Conservation (phyloP, 2,329 filamentous ascomycete genomes). For the Venturia asperata region DNA sequence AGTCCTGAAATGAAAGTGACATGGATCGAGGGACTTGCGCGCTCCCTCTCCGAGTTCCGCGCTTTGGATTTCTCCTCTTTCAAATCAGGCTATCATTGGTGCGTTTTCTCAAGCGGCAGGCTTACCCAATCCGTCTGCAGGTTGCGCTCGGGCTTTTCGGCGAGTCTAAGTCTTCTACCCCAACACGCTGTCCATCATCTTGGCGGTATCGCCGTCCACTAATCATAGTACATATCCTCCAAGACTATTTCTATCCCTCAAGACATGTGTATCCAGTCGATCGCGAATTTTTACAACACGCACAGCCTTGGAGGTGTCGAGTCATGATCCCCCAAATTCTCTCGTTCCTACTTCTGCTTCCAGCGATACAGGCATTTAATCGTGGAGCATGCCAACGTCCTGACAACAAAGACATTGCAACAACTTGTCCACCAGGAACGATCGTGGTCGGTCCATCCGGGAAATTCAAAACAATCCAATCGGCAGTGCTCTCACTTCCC, state of each 20-base stretch:
- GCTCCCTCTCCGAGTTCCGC: neutral
- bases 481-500: constrained; percentile 42
- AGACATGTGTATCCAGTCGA: too few species aligned
- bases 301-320: too few species aligned
- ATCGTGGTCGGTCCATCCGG: constrained; percentile 27
- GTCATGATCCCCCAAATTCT: neutral
- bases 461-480: constrained; percentile 34
- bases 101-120: neutral
- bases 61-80: neutral
- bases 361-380: neutral
- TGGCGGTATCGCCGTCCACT: neutral
- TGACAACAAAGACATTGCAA: neutral
- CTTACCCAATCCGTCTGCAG: neutral
- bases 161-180: neutral
- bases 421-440: constrained; percentile 30
- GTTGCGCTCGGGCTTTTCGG: constrained; percentile 1
- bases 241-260: too few species aligned
- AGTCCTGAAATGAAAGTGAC: too few species aligned
- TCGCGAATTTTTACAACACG: neutral
- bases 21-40: too few species aligned
- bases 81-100: neutral
- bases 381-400: constrained; percentile 13
- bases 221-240: too few species aligned
- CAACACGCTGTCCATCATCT: neutral
- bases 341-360: neutral